Percentiles rank a stretch among this genome's conserved stretches.
Conservation (phyloP, 2,329 filamentous ascomycete species). For the Xylariales sp. region DNA sequence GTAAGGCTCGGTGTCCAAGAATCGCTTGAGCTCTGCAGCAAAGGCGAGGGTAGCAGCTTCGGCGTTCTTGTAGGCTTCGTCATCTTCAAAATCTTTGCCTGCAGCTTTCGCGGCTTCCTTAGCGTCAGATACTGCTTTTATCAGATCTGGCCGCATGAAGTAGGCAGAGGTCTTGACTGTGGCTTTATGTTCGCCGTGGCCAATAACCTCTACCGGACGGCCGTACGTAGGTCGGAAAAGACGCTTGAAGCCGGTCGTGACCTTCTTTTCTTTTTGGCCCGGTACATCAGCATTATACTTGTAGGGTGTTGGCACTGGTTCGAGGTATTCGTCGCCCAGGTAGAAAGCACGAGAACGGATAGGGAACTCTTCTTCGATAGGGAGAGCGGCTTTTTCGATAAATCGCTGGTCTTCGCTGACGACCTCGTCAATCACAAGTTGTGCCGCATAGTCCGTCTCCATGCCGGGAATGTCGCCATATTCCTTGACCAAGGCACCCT, state of each 20-base stretch:
- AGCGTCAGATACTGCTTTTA: slow-evolving; percentile 52
- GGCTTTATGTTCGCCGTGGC: slow-evolving; percentile 53
- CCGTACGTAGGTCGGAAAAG: slow-evolving; percentile 2
- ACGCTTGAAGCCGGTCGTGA: slow-evolving; percentile 16
- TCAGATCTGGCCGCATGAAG: slow-evolving; percentile 62
- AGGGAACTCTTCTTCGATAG: slow-evolving; percentile 90
- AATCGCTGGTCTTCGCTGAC: slow-evolving; percentile 90
- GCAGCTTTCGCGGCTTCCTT: not conserved
- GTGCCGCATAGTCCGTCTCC: slow-evolving; percentile 86
- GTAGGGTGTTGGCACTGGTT: slow-evolving; percentile 61
- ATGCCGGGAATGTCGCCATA: slow-evolving; percentile 82
- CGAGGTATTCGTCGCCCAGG: slow-evolving; percentile 71
- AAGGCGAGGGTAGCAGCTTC: no score
- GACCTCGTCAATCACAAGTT: slow-evolving; percentile 86
- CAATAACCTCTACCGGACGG: slow-evolving; percentile 5
- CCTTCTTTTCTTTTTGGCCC: slow-evolving; percentile 62
- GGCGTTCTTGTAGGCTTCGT: no score
- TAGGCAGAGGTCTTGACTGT: slow-evolving; percentile 20
- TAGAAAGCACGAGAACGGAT: slow-evolving; percentile 82
- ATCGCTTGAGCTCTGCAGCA: slow-evolving; percentile 3
- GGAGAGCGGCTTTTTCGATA: slow-evolving; percentile 80
- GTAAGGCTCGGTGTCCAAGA: slow-evolving; percentile 61
- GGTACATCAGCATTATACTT: no score
- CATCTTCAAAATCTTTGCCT: slow-evolving; percentile 1
- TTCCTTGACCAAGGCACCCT: slow-evolving; percentile 88